Base-by-base conservation (phyloP, 129 eudicot species). In the Chrysanthemum seticuspe region DNA sequence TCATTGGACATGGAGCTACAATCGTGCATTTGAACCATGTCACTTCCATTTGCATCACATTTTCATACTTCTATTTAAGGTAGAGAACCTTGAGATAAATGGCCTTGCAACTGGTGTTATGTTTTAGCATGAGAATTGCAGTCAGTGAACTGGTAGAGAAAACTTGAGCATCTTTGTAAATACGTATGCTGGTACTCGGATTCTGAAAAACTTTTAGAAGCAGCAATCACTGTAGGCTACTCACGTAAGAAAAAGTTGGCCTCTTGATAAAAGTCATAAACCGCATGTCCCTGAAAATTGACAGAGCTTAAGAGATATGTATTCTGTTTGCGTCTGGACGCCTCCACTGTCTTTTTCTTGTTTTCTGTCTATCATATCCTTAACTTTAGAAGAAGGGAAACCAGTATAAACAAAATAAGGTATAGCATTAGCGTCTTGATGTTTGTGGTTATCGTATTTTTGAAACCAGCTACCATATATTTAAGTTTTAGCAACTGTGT, bases 111-210 rank as follows among this genome's bases (percentile, higher is more conserved):
- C 10, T 53, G 16, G 48, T 62, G 21, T 12, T 12, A 14, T 12
- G 47, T 62, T 61, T 62, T 61, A 61, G 66, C 66, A 19, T 61
- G 66, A 23, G 66, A 61, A 61, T 31, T 14, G n/a, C 36, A 9
- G 47, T 11, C 7, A 13, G 11, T 62, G 67, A 62, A 62, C 14
- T 18, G 64, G 64, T 59, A 18, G 36, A 29, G 6, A 59, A 59
- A 31, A 31, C 31, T 59, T 21, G 36, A 21, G 27, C 64, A 5
- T 29, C 36, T 59, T 21, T 21, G 31, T 18, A 21, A 58, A 19
- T 58, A 11, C 6, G 21, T 31, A 21, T 59, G 31, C 13, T 21
- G 36, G 15, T 19, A 40, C 27, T 21, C 13, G 36, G n/a, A 27
- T 59, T 59, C 1, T 18, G 36, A 27, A 59, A 21, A 14, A 59